Evolutionary conservation across 2,329 filamentous ascomycete species (phyloP).

Genomic region (Claviceps monticola): DNA sequence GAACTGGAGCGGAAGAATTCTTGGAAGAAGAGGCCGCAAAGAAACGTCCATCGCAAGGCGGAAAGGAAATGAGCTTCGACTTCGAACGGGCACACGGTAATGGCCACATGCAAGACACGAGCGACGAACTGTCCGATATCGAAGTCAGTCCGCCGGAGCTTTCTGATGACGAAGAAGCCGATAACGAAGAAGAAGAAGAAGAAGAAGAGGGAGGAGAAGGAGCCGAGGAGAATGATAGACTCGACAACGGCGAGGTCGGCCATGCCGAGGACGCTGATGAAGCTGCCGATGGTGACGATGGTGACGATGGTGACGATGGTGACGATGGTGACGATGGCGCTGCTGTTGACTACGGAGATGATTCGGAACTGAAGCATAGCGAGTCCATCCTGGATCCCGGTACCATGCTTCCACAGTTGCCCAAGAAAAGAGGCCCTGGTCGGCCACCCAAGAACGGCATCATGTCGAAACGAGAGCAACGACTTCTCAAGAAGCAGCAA

Average conservation of each 20-base stretch:
- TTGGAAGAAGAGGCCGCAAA: slow-evolving; percentile 36
- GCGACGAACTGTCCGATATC: slow-evolving; percentile 35
- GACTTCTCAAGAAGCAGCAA: slow-evolving; percentile 44
- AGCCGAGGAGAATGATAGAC: slow-evolving; percentile 6
- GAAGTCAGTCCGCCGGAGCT: slow-evolving; percentile 27
- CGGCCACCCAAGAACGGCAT: slow-evolving; percentile 70
- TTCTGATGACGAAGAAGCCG: slow-evolving; percentile 24
- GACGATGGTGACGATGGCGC: slow-evolving; percentile 11
- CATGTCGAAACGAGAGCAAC: slow-evolving; percentile 66
- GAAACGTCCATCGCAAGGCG: slow-evolving; percentile 38
- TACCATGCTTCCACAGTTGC: slow-evolving; percentile 28
- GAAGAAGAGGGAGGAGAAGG: slow-evolving; percentile 1
- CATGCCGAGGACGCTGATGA: not conserved
- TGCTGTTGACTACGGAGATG: slow-evolving; percentile 9
- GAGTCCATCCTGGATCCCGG: slow-evolving; percentile 20
- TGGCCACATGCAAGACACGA: slow-evolving; percentile 42
- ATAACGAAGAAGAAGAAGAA: slow-evolving; percentile 13
- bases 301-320: slow-evolving; percentile 9
- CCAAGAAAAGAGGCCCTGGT: slow-evolving; percentile 63
- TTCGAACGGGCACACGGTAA: slow-evolving; percentile 50
- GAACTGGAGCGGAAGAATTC: slow-evolving; percentile 43
- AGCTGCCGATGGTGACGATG: slow-evolving; percentile 11
- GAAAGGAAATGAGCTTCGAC: slow-evolving; percentile 60
- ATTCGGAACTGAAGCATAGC: slow-evolving; percentile 11
- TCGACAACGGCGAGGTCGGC: slow-evolving; percentile 11